Evolutionary conservation across 495 filamentous ascomycete genomes (phyloP), one percentile per base, ranked within the genome.

Genomic region (Talaromyces trachyspermus): DNA sequence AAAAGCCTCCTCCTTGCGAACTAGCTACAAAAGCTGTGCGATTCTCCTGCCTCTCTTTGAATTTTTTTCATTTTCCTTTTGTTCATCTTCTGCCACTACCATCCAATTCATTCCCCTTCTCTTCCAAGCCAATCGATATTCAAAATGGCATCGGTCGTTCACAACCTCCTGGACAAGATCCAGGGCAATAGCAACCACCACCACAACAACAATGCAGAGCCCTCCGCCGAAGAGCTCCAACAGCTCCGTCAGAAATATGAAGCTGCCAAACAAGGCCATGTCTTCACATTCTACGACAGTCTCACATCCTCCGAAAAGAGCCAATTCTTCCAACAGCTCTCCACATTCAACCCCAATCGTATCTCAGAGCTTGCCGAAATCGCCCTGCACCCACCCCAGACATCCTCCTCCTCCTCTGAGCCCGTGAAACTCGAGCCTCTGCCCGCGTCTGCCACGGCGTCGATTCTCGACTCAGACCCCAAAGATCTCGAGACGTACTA

Each of bases 281-380:
- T 99, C 32, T 88, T 97, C 60, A 74, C 85, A 15, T 97, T 95
- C 68, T 91, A 80, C 69, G 87, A 97, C 52, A 74, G 83, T 47
- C 80, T 99, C 41, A 71, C 68, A 42, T 65, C 69, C 15, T 59
- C 71, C 33, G 89, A 95, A 52, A 88, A 95, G 67, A 79, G 80
- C 25, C 65, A 74, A 5, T 78, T 99, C 48, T 95, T 78, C 72
- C 71, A 84, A 59, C 94, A 95, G 62, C 75, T 97, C 42, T 75
- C 74, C 48, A 75, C 69, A 55, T 87, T 97, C 68, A 79, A 96
- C 56, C 88, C 89, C 17, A 71, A 68, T 49, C 77, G 85, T 69
- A 85, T 90, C 76, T 90, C 95, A 70, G 77, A 84, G 44, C 76
- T 98, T 57, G 78, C 85, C 57, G 75, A 90, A 55, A 82, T 77